These are phyloP conservation scores for Quambalaria eucalypti DNA, from an alignment of 1,284 basidiomycete genomes.

Conservation along the genomic window DNA sequence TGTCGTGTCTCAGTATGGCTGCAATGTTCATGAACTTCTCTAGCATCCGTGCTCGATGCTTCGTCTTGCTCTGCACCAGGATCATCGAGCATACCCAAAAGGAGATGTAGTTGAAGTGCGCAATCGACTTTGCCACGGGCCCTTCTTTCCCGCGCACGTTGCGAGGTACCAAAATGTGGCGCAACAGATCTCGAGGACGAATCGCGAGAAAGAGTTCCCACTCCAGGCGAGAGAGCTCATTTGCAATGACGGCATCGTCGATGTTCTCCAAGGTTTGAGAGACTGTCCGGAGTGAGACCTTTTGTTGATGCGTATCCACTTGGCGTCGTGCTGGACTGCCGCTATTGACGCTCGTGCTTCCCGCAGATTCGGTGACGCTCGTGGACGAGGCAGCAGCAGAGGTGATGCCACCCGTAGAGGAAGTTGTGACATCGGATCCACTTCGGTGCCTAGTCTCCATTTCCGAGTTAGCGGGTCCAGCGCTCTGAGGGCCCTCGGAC, in stretches of 20 bases:
- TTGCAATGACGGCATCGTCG: slow-evolving; percentile 28
- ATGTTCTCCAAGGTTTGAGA: slow-evolving; percentile 31
- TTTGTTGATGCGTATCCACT: slow-evolving; percentile 9
- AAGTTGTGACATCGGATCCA: slow-evolving; percentile 3
- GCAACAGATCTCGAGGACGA: slow-evolving; percentile 31
- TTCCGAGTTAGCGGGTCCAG: neutral
- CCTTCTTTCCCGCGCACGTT: slow-evolving; percentile 19
- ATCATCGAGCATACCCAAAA: slow-evolving; percentile 41
- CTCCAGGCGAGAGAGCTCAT: slow-evolving; percentile 32
- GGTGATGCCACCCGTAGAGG: neutral
- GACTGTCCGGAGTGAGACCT: slow-evolving; percentile 19
- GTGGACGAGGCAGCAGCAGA: neutral
- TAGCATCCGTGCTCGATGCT: slow-evolving; percentile 32
- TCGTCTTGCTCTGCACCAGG: slow-evolving; percentile 31
- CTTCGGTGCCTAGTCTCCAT: neutral
- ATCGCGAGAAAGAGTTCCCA: slow-evolving; percentile 35
- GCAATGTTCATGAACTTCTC: slow-evolving; percentile 41
- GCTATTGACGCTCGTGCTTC: neutral
- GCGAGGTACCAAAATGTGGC: slow-evolving; percentile 32
- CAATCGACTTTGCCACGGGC: slow-evolving; percentile 30
- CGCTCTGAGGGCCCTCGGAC: neutral
- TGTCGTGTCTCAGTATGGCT: slow-evolving; percentile 26
- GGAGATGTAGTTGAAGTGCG: slow-evolving; percentile 41
- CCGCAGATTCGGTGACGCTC: neutral
- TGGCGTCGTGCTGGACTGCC: neutral